Base-by-base conservation (phyloP, 305 asterid species). In the Fraxinus nigra region DNA sequence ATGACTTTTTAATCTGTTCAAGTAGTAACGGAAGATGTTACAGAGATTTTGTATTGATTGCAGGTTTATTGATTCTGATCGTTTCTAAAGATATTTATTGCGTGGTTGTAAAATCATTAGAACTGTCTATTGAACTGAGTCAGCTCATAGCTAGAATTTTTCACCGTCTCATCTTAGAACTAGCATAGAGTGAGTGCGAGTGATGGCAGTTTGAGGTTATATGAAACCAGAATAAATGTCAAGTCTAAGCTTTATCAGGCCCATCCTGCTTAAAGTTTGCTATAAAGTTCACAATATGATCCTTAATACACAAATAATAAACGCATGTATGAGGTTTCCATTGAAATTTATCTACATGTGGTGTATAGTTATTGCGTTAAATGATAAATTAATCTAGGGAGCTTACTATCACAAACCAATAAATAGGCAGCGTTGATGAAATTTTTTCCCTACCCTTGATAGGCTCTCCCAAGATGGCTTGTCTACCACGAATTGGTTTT, bases 381-480 rank as follows among this genome's bases (percentile, higher is more conserved):
- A 67, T 67, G 35, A 28, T 28, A 65, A 59, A 59, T 59, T 59
- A 20, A 20, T 30, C 13, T 20, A 7, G 69, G 30, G 30, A 20
- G 30, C 69, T 59, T 20, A 20, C 28, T 18, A 18, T 59, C n/a
- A 26, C 73, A 13, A 43, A 79, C 82, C 24, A 38, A 59, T 72
- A 83, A 76, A 67, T 54, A 22, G 63, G 72, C 81, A 43, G 76
- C 16, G 20, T 51, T 32, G 34, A 16, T 72, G 78, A 51, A 28
- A 65, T 26, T 20, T 79, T 77, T 43, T 28, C 61, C 33, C 72
- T 73, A 35, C 72, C 72, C 37, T 33, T 40, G 76, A 51, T 75
- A 94, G 97, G 92, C 87, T 24, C 95, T 89, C 67, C 99, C 98
- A 0, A 92, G 97, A 85, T 95, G 98, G 99, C 95, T 90, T 26